Base-by-base conservation (phyloP, 371 early-diverging fungal genomes). In the Circinella umbellata region DNA sequence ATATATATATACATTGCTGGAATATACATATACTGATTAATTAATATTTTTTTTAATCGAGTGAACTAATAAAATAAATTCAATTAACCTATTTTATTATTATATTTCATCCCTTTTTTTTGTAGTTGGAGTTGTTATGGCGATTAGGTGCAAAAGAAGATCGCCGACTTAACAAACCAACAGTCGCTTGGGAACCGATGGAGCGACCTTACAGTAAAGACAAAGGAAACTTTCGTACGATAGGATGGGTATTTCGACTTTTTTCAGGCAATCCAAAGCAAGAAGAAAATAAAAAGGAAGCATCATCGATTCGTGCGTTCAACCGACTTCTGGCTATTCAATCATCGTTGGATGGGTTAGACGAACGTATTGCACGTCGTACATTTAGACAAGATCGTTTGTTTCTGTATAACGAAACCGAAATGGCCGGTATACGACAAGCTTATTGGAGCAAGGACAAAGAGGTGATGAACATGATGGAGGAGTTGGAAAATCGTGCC, bases 191-290 rank as follows among this genome's bases (percentile, higher is more conserved):
- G 90, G 90, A 90, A 61, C 77, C 85, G 4, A 74, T 65, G 53
- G 87, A 85, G 42, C 80, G 88, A 18, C 76, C 81, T 13, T 83
- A 83, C 38, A 81, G 84, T 51, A 74, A 81, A 39, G 79, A 89
- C 61, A 87, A 89, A 73, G 87, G 85, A 10, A 83, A 88, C 37
- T 91, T 87, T 63, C 87, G 81, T 60, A 88, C 81, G n/a, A 84
- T 90, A 14, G 88, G 90, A 15, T 89, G 90, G 91, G 91, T 90
- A 10, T 90, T 86, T 74, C 82, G 90, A 34, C 68, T 90, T 38
- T 90, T 90, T 48, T 89, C 89, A 10, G 91, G 91, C 51, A 86
- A 89, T 64, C 81, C 85, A 3, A 84, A 86, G 13, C 90, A 91
- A 72, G 91, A 91, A 67, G 87, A 88, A 66, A 87, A 84, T 73